Percentiles rank a stretch among this genome's conserved stretches.
phyloP scores from a whole-genome alignment of 371 early-diverging fungal species.

The Neoconidiobolus thromboides region DNA sequence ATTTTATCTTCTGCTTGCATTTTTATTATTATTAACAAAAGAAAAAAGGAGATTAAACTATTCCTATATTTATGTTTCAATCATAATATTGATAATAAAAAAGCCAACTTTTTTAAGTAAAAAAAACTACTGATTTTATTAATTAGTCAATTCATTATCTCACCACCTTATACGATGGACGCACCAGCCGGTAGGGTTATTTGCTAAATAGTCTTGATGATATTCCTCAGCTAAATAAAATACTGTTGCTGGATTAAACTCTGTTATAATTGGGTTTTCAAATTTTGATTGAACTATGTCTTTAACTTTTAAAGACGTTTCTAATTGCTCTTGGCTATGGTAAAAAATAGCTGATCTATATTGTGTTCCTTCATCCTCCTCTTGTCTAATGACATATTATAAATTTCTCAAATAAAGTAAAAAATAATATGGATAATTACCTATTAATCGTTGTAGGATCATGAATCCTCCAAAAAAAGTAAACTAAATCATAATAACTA shows the following conservation, averaged over 20 bases:
- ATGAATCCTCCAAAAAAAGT: slow-evolving; percentile 75
- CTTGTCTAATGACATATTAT: slow-evolving; percentile 16
- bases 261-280: slow-evolving; percentile 33
- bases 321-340: slow-evolving; percentile 46
- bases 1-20: too few species aligned
- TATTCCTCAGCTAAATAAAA: slow-evolving; percentile 84
- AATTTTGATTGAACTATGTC: slow-evolving; percentile 19
- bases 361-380: slow-evolving; percentile 57
- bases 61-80: too few species aligned
- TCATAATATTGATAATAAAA: too few species aligned
- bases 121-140: too few species aligned
- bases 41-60: too few species aligned
- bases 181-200: slow-evolving; percentile 5
- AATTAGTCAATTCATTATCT: neutral
- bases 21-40: too few species aligned
- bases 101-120: too few species aligned
- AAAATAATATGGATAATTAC: slow-evolving; percentile 13
- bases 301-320: slow-evolving; percentile 42
- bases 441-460: slow-evolving; percentile 29
- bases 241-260: slow-evolving; percentile 43
- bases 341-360: slow-evolving; percentile 78
- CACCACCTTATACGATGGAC: neutral
- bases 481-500: slow-evolving; percentile 47
- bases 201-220: slow-evolving; percentile 59
- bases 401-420: slow-evolving; percentile 12